Evolutionary conservation across 208 protist genomes (phyloP), one percentile per base, ranked within the genome.

Genomic region (Porcisia hertigi): DNA sequence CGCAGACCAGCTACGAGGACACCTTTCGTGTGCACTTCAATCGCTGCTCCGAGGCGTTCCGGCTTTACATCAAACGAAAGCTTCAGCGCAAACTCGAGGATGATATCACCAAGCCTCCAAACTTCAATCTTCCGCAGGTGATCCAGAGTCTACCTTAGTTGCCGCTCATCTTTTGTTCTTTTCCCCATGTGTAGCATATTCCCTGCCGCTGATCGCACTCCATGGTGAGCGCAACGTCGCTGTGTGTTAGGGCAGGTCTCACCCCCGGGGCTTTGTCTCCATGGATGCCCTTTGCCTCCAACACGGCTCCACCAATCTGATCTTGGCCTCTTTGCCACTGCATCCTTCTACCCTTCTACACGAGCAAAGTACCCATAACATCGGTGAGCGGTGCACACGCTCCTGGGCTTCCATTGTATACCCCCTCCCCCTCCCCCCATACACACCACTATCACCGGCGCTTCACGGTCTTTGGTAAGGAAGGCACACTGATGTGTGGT

Each of bases 41-140:
- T 30, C 83, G 91, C 39, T 97, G 93, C 82, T 95, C 91, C 6
- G 90, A 94, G 65, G 88, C 90, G 3, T 97, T 97, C 49, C 86
- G 90, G 20, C 71, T 89, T n/a, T 95, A 94, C 79, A 93, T 97
- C 45, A 93, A 94, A 66, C 83, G 91, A 60, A 93, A 94, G 67
- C 79, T 97, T 18, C 88, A 95, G 62, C 83, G 82, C 25, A 93
- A 94, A 65, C 54, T 89, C 7, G 66, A 63, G 20, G 88, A 94
- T 53, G 91, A 97, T 78, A 20, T 59, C 6, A 36, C 43, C n/a
- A 82, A 74, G 54, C 76, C 84, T 34, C 16, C 54, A 16, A 66
- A 49, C 25, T 94, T 93, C 75, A 47, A 52, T n/a, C 81, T 94
- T 34, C 89, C 89, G 4, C 53, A 75, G 11, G 81, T 84, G 60